Conservation (phyloP, 75 land plant genomes). For the Pinus tabuliformis region DNA sequence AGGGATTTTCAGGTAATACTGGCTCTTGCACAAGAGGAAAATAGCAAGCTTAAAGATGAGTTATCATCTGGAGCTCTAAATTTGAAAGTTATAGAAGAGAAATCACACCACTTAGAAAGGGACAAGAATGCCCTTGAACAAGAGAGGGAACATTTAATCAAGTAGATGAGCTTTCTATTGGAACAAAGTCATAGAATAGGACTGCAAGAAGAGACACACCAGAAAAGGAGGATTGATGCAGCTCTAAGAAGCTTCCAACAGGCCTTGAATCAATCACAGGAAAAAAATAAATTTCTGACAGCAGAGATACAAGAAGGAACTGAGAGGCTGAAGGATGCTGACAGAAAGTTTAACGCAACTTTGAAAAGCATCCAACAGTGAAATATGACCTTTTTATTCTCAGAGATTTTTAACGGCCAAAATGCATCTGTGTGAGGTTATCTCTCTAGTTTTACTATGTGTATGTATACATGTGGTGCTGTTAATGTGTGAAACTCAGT, state of each 20-base stretch:
- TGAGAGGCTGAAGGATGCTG: not conserved
- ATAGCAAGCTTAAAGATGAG: conserved; percentile 1
- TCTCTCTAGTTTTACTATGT: too few species aligned
- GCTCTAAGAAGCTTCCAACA: not conserved
- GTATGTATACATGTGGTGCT: too few species aligned
- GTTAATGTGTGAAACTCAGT: too few species aligned
- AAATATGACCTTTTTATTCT: too few species aligned
- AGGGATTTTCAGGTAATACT: not conserved
- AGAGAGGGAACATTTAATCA: not conserved
- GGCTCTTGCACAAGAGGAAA: conserved; percentile 2
- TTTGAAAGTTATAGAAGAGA: conserved; percentile 5
- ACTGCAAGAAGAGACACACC: not conserved
- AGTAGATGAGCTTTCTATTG: not conserved
- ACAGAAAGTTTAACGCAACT: too few species aligned
- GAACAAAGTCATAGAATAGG: conserved; percentile 1
- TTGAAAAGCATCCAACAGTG: too few species aligned
- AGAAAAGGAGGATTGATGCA: not conserved
- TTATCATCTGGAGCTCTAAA: conserved; percentile 2
- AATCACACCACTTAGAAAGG: conserved; percentile 1
- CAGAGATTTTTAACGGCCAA: too few species aligned
- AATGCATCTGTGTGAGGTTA: too few species aligned
- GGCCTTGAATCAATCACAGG: not conserved
- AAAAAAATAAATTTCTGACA: not conserved
- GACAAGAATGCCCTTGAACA: not conserved
- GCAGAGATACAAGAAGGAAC: not conserved